phyloP scores from a whole-genome alignment of 306 rosid species.

The Carpinus fangiana region DNA sequence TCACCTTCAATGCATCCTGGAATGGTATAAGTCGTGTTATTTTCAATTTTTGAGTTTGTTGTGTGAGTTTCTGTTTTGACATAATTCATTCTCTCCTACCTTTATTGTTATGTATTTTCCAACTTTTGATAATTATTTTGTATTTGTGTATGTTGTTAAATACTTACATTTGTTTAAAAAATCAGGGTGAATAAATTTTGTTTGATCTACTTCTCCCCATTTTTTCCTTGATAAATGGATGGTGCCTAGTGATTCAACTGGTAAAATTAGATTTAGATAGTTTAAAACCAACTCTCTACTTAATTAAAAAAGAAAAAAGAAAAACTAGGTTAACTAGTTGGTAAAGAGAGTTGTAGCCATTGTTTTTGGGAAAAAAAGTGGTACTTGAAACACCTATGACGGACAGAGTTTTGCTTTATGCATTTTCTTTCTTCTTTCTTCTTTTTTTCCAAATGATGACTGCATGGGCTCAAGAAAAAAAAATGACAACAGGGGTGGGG shows the following conservation, averaged over 20 bases:
- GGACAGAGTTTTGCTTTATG: neutral
- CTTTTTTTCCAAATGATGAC: neutral
- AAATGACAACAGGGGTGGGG: neutral
- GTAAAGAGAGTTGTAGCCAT: neutral
- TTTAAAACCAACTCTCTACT: neutral
- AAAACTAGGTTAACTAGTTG: neutral
- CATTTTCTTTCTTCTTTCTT: neutral
- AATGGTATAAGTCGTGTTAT: slow-evolving; percentile 56
- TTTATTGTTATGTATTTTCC: neutral
- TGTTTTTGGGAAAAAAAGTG: neutral
- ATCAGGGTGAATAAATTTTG: neutral
- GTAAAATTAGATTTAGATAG: neutral
- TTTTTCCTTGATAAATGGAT: neutral
- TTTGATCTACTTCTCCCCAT: neutral
- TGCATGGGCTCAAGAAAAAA: too few relatives aligned
- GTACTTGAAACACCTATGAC: neutral
- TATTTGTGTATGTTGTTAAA: neutral
- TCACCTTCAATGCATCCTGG: slow-evolving; percentile 97
- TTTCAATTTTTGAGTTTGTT: neutral
- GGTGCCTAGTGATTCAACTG: neutral
- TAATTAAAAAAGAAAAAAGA: too few relatives aligned
- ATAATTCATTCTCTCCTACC: neutral
- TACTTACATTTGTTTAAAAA: neutral
- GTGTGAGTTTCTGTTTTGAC: neutral
- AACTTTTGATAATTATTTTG: neutral